phyloP scores from a whole-genome alignment of 2,329 filamentous ascomycete genomes.

The Calonectria hawksworthii region DNA sequence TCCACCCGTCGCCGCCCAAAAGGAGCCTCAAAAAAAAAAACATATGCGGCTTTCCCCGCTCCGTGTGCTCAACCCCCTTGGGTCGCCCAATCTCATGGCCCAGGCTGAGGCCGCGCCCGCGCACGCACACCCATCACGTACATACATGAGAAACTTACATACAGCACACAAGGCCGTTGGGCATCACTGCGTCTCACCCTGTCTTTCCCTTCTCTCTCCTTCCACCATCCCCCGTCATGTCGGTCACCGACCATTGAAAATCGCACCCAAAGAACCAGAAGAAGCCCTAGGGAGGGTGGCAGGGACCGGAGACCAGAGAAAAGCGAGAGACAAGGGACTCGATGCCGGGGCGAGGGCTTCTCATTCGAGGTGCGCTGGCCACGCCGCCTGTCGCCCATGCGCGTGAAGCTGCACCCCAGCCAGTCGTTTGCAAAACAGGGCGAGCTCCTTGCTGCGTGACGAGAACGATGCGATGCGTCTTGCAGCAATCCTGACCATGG shows the following conservation, averaged over 20 bases:
- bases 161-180: constrained; percentile 33
- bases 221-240: constrained; percentile 21
- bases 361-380: constrained; percentile 15
- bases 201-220: constrained; percentile 14
- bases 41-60: background rate
- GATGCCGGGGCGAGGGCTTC: background rate
- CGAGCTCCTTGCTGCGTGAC: constrained; percentile 10
- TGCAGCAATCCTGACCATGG: background rate
- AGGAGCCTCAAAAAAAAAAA: background rate
- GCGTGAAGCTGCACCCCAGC: constrained; percentile 19
- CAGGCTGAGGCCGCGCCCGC: background rate
- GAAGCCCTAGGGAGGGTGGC: background rate
- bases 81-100: constrained; percentile 4
- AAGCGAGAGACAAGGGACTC: background rate
- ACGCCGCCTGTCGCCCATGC: constrained; percentile 15
- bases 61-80: background rate
- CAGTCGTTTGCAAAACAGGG: constrained; percentile 25
- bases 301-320: no score
- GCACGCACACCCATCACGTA: background rate
- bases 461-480: constrained; percentile 11
- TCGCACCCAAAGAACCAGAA: constrained; percentile 24
- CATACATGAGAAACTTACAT: constrained; percentile 1
- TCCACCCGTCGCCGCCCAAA: background rate
- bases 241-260: background rate
- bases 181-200: constrained; percentile 43